Conservation (phyloP, 1,139 yeast species). For the Hemisphaericaspora xylofermentans region DNA sequence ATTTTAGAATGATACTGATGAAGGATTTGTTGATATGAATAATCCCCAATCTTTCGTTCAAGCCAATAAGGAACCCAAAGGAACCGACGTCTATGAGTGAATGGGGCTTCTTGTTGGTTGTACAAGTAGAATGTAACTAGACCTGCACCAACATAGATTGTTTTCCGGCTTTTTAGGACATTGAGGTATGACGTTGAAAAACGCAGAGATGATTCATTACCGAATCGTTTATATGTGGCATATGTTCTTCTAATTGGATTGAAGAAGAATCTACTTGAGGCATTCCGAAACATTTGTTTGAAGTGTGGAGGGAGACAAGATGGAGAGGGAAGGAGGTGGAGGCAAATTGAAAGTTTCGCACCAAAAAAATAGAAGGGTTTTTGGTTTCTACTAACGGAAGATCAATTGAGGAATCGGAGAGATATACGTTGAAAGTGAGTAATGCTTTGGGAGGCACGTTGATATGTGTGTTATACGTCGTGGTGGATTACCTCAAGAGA, state of each 20-base stretch:
- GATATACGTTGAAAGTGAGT: no score
- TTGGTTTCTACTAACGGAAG: no score
- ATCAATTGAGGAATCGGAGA: no score
- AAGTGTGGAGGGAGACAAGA: background rate
- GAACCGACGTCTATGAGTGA: constrained; percentile 70
- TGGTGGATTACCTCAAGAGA: no score
- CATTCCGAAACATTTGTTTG: background rate
- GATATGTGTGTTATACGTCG: no score
- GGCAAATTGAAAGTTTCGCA: background rate
- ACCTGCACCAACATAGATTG: constrained; percentile 22
- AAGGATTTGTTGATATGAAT: constrained; percentile 62
- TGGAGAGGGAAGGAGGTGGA: background rate
- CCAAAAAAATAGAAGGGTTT: background rate
- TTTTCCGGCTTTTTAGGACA: constrained; percentile 18
- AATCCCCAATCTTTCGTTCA: constrained; percentile 68
- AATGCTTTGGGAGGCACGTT: no score
- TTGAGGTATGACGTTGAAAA: constrained; percentile 12
- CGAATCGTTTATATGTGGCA: constrained; percentile 25
- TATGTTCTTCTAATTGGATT: constrained; percentile 3
- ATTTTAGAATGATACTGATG: constrained; percentile 45
- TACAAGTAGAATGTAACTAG: constrained; percentile 51
- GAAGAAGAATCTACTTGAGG: background rate
- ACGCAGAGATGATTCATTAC: constrained; percentile 13
- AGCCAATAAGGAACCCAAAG: constrained; percentile 70
- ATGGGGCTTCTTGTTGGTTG: constrained; percentile 80